Evolutionary conservation across 2,329 filamentous ascomycete genomes (phyloP).

Genomic region (Bipolaris oryzae): DNA sequence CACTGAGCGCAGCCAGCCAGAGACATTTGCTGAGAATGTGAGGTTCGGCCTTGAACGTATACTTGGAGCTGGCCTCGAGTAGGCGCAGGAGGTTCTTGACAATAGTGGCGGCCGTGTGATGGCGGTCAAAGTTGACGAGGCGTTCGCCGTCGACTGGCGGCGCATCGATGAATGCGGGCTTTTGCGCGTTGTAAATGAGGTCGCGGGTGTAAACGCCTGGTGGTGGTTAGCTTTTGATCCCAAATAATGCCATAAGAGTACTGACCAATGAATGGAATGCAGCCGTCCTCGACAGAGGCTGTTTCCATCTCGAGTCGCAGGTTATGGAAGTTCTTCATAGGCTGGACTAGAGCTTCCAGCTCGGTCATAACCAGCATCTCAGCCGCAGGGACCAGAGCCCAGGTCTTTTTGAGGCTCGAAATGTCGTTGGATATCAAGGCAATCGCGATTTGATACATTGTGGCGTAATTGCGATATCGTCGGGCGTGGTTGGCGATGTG

Average conservation of each 20-base stretch:
- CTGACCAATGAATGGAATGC: constrained; percentile 82
- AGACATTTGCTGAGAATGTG: constrained; percentile 79
- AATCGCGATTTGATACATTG: constrained; percentile 79
- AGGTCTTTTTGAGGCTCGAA: constrained; percentile 70
- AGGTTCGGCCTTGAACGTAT: constrained; percentile 75
- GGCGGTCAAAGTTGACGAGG: constrained; percentile 83
- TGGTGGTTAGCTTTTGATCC: constrained; percentile 22
- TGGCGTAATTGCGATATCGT: constrained; percentile 80
- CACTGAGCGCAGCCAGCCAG: constrained; percentile 80
- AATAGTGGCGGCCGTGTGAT: constrained; percentile 74
- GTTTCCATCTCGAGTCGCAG: constrained; percentile 81
- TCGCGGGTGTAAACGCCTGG: constrained; percentile 77
- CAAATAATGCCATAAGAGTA: background rate
- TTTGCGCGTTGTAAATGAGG: constrained; percentile 79
- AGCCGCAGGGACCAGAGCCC: constrained; percentile 68
- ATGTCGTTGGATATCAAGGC: constrained; percentile 77
- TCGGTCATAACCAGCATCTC: constrained; percentile 71
- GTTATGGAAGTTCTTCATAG: constrained; percentile 77
- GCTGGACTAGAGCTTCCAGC: constrained; percentile 75
- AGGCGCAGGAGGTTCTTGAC: constrained; percentile 80
- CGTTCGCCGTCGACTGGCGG: constrained; percentile 65
- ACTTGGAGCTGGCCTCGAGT: constrained; percentile 78
- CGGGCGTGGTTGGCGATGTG: constrained; percentile 80
- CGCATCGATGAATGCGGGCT: constrained; percentile 74
- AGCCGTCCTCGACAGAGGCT: constrained; percentile 68